phyloP scores from a whole-genome alignment of 371 early-diverging fungal genomes.

The Amoeboradix gromovi region DNA sequence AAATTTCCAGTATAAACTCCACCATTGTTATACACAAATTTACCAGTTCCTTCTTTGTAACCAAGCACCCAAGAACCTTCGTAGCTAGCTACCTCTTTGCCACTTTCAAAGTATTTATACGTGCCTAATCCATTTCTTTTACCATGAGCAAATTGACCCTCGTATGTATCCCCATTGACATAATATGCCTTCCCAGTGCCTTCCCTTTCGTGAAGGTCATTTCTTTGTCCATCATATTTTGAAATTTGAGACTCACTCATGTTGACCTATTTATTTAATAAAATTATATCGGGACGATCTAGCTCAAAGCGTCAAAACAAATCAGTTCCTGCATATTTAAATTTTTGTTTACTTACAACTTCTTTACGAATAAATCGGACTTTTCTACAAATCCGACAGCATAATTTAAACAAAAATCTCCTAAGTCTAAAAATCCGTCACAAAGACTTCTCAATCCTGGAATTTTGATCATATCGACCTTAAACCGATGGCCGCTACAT shows the following conservation, averaged over 20 bases:
- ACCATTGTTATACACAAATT: not conserved
- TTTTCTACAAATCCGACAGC: not conserved
- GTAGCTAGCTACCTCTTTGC: not conserved
- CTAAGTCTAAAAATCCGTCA: not conserved
- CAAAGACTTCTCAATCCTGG: not conserved
- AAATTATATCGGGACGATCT: too few relatives aligned
- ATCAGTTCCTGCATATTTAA: not conserved
- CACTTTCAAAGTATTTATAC: not conserved
- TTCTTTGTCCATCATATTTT: not conserved
- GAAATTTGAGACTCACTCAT: not conserved
- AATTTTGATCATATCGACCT: not conserved
- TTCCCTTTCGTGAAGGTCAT: not conserved
- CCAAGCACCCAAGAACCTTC: not conserved
- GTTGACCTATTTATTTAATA: not conserved
- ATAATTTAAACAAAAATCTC: not conserved
- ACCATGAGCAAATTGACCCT: not conserved
- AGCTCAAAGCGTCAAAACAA: not conserved
- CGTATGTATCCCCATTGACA: not conserved
- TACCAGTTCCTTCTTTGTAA: not conserved
- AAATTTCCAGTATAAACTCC: not conserved
- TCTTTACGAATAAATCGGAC: not conserved
- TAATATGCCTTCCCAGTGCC: not conserved
- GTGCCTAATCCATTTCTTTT: not conserved
- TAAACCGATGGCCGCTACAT: not conserved
- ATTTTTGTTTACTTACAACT: not conserved